Percentiles rank a stretch among this genome's conserved stretches.
Evolutionary conservation across 1,139 yeast genomes (phyloP).

Genomic region (Hansenula sp.): DNA sequence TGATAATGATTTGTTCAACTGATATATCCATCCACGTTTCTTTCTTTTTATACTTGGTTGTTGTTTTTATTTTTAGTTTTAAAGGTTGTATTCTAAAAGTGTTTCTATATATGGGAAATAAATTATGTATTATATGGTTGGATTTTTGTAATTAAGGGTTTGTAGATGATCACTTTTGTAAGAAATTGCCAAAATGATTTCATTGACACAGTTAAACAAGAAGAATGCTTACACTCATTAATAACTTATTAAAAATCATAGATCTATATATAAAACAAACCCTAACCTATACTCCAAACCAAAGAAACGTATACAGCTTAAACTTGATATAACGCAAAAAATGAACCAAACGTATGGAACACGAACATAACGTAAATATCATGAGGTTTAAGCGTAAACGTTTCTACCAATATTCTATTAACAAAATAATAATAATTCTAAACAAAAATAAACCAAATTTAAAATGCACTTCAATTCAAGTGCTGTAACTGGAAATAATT

Average conservation of each 20-base stretch:
- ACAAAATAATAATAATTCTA: conserved; percentile 1
- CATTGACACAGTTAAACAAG: too few relatives aligned
- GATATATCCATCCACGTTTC: not conserved
- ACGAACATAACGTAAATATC: not conserved
- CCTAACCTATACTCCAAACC: not conserved
- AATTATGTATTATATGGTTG: too few relatives aligned
- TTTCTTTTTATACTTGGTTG: not conserved
- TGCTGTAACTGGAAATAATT: too few relatives aligned
- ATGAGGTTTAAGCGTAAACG: not conserved
- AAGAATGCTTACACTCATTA: not conserved
- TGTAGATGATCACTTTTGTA: too few relatives aligned
- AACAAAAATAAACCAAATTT: not conserved
- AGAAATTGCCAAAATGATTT: too few relatives aligned
- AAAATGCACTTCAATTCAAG: not conserved
- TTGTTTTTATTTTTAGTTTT: not conserved
- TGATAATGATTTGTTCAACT: conserved; percentile 6
- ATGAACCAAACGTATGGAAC: not conserved
- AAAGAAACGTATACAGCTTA: not conserved
- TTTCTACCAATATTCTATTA: not conserved
- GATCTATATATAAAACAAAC: not conserved
- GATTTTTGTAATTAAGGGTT: too few relatives aligned
- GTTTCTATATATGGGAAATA: too few relatives aligned
- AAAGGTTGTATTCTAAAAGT: not conserved
- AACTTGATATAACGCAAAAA: not conserved
- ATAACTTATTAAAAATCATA: not conserved